Percentiles rank a stretch among this genome's conserved stretches.
Conservation (phyloP, 2,329 filamentous ascomycete genomes). For the Shiraia sp. region DNA sequence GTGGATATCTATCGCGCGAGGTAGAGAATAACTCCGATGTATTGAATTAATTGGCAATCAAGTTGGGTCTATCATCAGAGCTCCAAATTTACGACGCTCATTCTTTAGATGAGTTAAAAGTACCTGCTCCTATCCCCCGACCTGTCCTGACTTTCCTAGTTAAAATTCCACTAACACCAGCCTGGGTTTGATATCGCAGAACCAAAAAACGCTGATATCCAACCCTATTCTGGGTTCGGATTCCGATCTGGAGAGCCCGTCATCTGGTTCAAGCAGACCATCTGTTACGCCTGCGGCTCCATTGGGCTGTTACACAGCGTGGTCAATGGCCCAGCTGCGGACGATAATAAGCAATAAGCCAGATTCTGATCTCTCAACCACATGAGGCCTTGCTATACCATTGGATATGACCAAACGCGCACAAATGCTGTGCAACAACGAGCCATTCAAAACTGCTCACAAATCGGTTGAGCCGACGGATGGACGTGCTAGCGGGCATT, state of each 20-base stretch:
- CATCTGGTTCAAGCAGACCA: constrained; percentile 61
- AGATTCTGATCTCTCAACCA: constrained; percentile 46
- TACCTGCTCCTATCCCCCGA: constrained; percentile 52
- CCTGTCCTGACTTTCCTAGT: constrained; percentile 56
- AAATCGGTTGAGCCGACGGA: constrained; percentile 72
- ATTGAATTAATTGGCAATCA: constrained; percentile 51
- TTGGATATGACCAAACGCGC: constrained; percentile 68
- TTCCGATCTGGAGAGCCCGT: constrained; percentile 54
- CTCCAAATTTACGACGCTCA: constrained; percentile 58
- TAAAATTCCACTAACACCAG: constrained; percentile 47
- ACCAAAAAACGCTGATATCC: constrained; percentile 41
- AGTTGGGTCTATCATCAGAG: constrained; percentile 49
- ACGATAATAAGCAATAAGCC: constrained; percentile 47
- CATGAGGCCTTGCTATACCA: constrained; percentile 62
- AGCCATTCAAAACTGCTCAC: constrained; percentile 74
- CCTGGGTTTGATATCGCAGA: constrained; percentile 47
- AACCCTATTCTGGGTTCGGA: constrained; percentile 50
- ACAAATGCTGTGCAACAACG: constrained; percentile 71
- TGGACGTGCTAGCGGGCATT: constrained; percentile 78
- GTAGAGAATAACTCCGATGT: constrained; percentile 59
- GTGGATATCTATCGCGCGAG: constrained; percentile 11
- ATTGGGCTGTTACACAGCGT: constrained; percentile 58
- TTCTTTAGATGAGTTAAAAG: constrained; percentile 50
- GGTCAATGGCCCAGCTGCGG: constrained; percentile 50
- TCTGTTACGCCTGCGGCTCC: constrained; percentile 58